Evolutionary conservation across 352 stramenopile species (phyloP).

Genomic region (Pythium myriotylum): DNA sequence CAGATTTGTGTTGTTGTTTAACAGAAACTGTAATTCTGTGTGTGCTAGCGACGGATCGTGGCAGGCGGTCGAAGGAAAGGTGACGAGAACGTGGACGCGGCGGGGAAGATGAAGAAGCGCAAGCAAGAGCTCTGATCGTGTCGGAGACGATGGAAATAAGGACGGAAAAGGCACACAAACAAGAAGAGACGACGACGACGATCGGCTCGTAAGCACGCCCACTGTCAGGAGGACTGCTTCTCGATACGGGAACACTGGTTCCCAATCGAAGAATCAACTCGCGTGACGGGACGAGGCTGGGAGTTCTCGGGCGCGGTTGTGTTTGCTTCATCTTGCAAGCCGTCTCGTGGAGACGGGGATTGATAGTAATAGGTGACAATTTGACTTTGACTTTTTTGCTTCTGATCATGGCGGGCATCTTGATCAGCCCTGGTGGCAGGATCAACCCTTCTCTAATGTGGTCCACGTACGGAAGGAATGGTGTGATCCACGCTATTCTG

Average conservation of each 20-base stretch:
- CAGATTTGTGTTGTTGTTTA: constrained; percentile 84
- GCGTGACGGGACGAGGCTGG: not conserved
- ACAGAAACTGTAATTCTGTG: constrained; percentile 93
- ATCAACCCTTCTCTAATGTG: constrained; percentile 12
- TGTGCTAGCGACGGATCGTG: constrained; percentile 85
- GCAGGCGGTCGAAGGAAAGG: constrained; percentile 72
- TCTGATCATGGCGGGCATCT: too few species aligned
- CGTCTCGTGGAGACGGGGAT: constrained; percentile 12
- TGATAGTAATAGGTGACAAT: constrained; percentile 38
- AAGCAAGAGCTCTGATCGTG: constrained; percentile 53
- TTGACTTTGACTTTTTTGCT: constrained; percentile 24
- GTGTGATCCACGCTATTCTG: constrained; percentile 9
- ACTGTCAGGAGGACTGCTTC: too few species aligned
- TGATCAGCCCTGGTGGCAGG: not conserved
- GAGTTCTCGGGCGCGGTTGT: constrained; percentile 1
- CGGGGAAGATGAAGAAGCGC: constrained; percentile 71
- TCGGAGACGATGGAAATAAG: not conserved
- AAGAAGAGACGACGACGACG: not conserved
- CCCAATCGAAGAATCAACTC: not conserved
- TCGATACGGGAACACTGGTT: too few species aligned
- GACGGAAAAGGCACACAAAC: constrained; percentile 2
- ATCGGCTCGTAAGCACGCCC: not conserved
- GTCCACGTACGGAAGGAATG: constrained; percentile 9
- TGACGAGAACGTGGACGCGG: constrained; percentile 53
- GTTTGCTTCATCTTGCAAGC: constrained; percentile 10